These are phyloP conservation scores for Bidens hawaiensis DNA, from an alignment of 140 eudicot genomes.

Conservation along the genomic window DNA sequence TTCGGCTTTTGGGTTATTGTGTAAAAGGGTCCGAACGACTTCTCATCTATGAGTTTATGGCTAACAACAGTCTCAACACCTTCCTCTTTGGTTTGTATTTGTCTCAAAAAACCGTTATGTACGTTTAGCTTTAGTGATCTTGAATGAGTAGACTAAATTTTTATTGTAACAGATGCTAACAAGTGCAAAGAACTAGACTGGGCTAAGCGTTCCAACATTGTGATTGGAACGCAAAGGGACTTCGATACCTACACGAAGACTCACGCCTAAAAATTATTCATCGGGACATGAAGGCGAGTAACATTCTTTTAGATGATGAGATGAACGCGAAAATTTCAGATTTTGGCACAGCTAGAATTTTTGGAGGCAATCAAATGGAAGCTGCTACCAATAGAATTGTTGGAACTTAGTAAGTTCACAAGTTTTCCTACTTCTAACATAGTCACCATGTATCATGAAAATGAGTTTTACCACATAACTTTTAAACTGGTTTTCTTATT, in stretches of 20 bases:
- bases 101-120: neutral
- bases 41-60: conserved; percentile 40
- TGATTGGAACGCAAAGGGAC: conserved; percentile 36
- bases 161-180: conserved; percentile 20
- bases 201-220: conserved; percentile 33
- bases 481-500: no score
- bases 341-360: conserved; percentile 49
- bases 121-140: neutral
- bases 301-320: conserved; percentile 34
- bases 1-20: conserved; percentile 39
- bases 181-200: conserved; percentile 26
- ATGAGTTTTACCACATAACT: neutral
- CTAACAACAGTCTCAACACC: conserved; percentile 40
- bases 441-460: neutral
- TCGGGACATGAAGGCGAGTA: conserved; percentile 39
- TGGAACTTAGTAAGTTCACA: conserved; percentile 45
- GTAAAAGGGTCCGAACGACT: conserved; percentile 33
- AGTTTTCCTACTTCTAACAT: neutral
- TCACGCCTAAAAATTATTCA: conserved; percentile 41
- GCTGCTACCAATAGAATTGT: conserved; percentile 35
- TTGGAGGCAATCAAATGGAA: conserved; percentile 34
- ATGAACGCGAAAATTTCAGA: conserved; percentile 47
- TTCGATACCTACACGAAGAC: conserved; percentile 45
- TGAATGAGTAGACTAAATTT: neutral
- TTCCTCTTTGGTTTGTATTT: conserved; percentile 31